Evolutionary conservation across 805 yeast genomes (phyloP), one percentile per base, ranked within the genome.

Genomic region (Candida peoriensis): DNA sequence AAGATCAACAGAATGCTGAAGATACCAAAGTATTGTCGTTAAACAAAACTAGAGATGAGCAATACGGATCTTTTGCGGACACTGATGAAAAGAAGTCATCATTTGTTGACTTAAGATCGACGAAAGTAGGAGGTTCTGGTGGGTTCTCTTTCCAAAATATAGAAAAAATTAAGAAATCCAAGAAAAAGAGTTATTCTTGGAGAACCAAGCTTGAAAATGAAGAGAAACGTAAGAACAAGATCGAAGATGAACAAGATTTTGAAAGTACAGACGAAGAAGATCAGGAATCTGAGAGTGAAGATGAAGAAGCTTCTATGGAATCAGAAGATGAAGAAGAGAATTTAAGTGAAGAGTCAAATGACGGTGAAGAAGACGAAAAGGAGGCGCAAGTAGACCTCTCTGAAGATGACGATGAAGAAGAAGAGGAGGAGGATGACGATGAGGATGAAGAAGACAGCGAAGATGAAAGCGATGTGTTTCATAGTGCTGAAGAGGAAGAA

Each of bases 111-210:
- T 68, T 78, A 52, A 66, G 95, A 43, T 88, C 90, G 0, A 58
- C 70, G 2, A 70, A 68, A 31, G 62, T 67, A 41, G 78, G 78
- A 4, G 84, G 82, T 0, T 47, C 66, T 21, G 88, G 87, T 1
- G 90, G 94, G 1, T 82, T 82, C 55, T 83, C 81, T 2, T 83
- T 84, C 49, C 57, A 66, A 5, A 71, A 77, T 50, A 60, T 76
- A 4, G 67, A 71, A 24, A 73, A 72, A 33, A 66, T 74, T 7
- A 64, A 59, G 41, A 67, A 63, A 41, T 42, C 60, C 3, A 43
- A 51, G 19, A 76, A 71, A 55, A 74, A 71, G 44, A 73, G 72
- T 42, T 85, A 84, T 52, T 82, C 80, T 28, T 88, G 96, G 97
- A 75, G 80, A 50, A 68, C 70, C 25, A 64, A 61, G 41, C 53